A percentile compares a stretch with the other conserved stretches of the same genome.
These are phyloP conservation scores for Ampelocalamus luodianensis DNA, from an alignment of 176 grass and related monocot species.

Conservation along the genomic window DNA sequence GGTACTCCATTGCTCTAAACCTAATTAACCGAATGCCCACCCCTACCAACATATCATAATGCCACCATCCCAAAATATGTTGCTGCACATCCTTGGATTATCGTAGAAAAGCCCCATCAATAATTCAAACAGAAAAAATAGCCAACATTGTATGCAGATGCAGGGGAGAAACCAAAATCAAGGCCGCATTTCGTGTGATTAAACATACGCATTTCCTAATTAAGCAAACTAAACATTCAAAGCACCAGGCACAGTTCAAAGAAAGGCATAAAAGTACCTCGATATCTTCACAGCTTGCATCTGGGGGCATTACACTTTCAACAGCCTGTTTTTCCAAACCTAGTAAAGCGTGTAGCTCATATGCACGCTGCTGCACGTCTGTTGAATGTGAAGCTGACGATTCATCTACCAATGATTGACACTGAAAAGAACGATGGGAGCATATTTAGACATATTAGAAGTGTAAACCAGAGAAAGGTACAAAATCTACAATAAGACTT, in stretches of 20 bases:
- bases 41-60: neutral
- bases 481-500: slow-evolving; percentile 24
- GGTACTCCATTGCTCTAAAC: too few relatives aligned
- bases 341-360: slow-evolving; percentile 92
- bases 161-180: neutral
- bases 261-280: slow-evolving; percentile 61
- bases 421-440: slow-evolving; percentile 51
- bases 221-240: slow-evolving; percentile 20
- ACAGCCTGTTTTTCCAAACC: slow-evolving; percentile 73
- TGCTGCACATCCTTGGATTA: neutral
- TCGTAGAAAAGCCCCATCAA: neutral
- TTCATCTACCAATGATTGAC: slow-evolving; percentile 91
- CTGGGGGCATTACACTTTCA: slow-evolving; percentile 80
- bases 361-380: slow-evolving; percentile 94
- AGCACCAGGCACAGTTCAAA: neutral
- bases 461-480: slow-evolving; percentile 24
- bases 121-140: neutral
- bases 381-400: slow-evolving; percentile 94
- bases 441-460: slow-evolving; percentile 28
- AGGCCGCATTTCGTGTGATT: neutral
- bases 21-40: too few relatives aligned
- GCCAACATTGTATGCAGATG: neutral
- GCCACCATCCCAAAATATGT: neutral
- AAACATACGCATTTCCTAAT: slow-evolving; percentile 27
- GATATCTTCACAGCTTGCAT: slow-evolving; percentile 99